phyloP scores from a whole-genome alignment of 1,139 yeast species.

The Suhomyces panamericanus region DNA sequence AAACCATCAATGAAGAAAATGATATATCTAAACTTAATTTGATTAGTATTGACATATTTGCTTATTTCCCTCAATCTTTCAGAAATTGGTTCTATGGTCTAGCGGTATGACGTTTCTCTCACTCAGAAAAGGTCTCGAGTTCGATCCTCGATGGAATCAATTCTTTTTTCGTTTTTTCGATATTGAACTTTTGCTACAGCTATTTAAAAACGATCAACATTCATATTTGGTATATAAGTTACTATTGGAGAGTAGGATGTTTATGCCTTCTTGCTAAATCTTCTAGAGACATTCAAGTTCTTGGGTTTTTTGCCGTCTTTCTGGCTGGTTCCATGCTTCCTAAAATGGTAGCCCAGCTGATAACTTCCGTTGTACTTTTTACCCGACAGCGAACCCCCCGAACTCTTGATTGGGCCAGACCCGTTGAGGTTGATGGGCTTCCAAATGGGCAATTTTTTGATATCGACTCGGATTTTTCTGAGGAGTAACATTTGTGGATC shows the following conservation, averaged over 20 bases:
- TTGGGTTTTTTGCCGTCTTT: conserved; percentile 10
- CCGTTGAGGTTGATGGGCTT: conserved; percentile 26
- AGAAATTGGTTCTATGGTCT: conserved; percentile 17
- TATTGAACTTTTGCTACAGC: not conserved
- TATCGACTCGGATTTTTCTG: conserved; percentile 30
- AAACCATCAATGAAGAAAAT: too few species aligned
- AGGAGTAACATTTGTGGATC: conserved; percentile 1
- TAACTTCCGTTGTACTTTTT: conserved; percentile 9
- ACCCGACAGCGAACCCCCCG: conserved; percentile 2
- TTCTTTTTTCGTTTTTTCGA: conserved; percentile 5
- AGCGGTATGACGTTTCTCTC: conserved; percentile 19
- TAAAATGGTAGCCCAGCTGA: conserved; percentile 10
- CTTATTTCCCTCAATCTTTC: not conserved
- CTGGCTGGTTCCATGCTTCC: conserved; percentile 6
- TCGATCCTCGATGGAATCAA: conserved; percentile 19
- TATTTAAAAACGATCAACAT: not conserved
- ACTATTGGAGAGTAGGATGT: not conserved
- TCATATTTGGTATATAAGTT: conserved; percentile 2
- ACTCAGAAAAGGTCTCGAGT: conserved; percentile 19
- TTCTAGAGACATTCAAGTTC: conserved; percentile 15
- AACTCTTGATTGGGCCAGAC: conserved; percentile 10
- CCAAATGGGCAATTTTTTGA: conserved; percentile 31
- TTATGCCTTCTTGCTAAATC: conserved; percentile 14
- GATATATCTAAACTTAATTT: too few species aligned
- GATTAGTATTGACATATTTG: too few species aligned